Evolutionary conservation across 768 basidiomycete genomes (phyloP), one percentile per base, ranked within the genome.

Genomic region (Pseudohyphozyma bogoriensis): DNA sequence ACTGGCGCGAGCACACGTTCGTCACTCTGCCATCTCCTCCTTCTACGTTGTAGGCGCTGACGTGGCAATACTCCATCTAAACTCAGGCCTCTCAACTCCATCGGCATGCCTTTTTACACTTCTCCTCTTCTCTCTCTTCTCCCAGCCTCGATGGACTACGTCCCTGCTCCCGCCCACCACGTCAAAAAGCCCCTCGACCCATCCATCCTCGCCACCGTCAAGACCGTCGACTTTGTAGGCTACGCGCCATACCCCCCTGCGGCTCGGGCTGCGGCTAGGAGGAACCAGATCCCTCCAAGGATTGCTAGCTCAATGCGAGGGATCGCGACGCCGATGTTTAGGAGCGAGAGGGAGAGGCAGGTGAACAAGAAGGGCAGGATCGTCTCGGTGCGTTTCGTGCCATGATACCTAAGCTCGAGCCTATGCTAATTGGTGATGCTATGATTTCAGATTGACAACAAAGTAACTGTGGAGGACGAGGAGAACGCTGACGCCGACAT

Each of bases 51-150:
- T n/a, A n/a, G n/a, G n/a, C n/a, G n/a, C n/a, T n/a, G n/a, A 4
- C n/a, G n/a, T n/a, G n/a, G n/a, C n/a, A n/a, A n/a, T n/a, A 18
- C 16, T 22, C 24, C 13, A 32, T 16, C 29, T 3, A 0, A 33
- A 28, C 26, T 50, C 65, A 93, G 89, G 11, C 92, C 93, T 2
- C 78, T 99, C 54, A 96, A 88, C 71, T 77, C 79, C 32, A 83
- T 97, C 64, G 93, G 93, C 3, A 78, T 95, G 77, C 92, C 93
- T 15, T 80, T 85, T 73, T 95, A 95, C 72, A 78, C 82, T 39
- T 76, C 76, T 0, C 78, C 79, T 2, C 80, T 99, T 0, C 76
- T 97, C 8, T 96, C 93, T 9, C 76, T 79, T 11, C 78, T 78
- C 74, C 75, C 78, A 0, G 68, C 73, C 28, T 63, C 65, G 37